phyloP scores from a whole-genome alignment of 495 filamentous ascomycete species.

The Hypomontagnella submonticulosa region DNA sequence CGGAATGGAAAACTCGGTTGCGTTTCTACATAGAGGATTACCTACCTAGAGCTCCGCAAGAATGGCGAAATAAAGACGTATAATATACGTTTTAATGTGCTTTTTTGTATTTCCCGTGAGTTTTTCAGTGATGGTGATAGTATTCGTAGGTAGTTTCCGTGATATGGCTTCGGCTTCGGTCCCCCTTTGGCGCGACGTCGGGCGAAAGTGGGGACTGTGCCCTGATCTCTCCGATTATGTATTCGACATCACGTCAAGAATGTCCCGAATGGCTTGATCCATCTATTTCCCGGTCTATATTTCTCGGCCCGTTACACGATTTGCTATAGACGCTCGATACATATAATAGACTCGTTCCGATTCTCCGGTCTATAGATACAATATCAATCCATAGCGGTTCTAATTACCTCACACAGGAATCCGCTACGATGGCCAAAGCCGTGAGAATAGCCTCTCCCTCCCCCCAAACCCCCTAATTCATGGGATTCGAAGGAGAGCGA shows the following conservation, averaged over 20 bases:
- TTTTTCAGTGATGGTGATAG: neutral
- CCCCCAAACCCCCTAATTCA: neutral
- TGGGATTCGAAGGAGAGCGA: neutral
- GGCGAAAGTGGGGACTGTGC: slow-evolving; percentile 31
- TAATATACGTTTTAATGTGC: slow-evolving; percentile 2
- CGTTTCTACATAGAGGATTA: slow-evolving; percentile 14
- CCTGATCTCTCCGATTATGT: slow-evolving; percentile 17
- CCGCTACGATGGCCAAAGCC: slow-evolving; percentile 34
- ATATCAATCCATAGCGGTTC: no score
- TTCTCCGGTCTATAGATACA: no score
- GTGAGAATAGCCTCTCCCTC: slow-evolving; percentile 15
- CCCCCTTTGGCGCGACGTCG: slow-evolving; percentile 8
- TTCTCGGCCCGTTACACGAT: neutral
- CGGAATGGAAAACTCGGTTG: neutral
- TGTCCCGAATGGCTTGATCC: slow-evolving; percentile 25
- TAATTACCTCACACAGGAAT: no score
- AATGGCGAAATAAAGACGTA: slow-evolving; percentile 28
- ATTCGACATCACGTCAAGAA: slow-evolving; percentile 35
- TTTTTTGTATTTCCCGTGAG: neutral
- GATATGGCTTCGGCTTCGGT: slow-evolving; percentile 13
- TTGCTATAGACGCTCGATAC: slow-evolving; percentile 8
- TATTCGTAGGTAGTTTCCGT: neutral
- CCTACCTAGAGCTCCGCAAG: slow-evolving; percentile 19
- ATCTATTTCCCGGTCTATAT: slow-evolving; percentile 9
- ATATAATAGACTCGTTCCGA: neutral